Percentiles rank a stretch among this genome's conserved stretches.
phyloP scores from a whole-genome alignment of 2,329 filamentous ascomycete species.

The Zarea fungicola region DNA sequence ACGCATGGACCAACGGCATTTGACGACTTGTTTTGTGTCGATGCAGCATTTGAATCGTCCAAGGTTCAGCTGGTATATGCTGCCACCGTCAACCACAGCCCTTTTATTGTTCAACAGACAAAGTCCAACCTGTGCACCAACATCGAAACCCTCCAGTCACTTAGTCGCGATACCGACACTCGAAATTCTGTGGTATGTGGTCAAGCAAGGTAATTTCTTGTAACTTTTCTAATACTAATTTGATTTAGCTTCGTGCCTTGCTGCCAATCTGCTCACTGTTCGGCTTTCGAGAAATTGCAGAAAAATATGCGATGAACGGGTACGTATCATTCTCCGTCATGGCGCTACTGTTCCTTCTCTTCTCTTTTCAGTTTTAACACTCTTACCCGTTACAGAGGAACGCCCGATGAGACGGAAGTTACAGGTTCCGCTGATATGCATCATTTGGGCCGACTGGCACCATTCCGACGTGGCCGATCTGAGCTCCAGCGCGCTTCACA shows the following conservation, averaged over 20 bases:
- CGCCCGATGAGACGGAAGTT: slow-evolving; percentile 15
- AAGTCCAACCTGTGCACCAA: slow-evolving; percentile 20
- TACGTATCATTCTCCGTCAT: no score
- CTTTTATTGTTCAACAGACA: slow-evolving; percentile 16
- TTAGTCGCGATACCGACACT: slow-evolving; percentile 16
- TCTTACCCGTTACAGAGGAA: no score
- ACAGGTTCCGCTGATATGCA: slow-evolving; percentile 18
- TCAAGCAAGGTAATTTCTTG: no score
- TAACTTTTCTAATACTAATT: no score
- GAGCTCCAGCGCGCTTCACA: slow-evolving; percentile 16
- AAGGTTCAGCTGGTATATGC: slow-evolving; percentile 24
- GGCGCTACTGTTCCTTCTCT: no score
- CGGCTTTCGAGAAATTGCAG: slow-evolving; percentile 19
- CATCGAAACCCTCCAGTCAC: slow-evolving; percentile 16
- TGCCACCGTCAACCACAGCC: slow-evolving; percentile 18
- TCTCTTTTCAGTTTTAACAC: no score
- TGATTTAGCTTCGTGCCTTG: slow-evolving; percentile 16
- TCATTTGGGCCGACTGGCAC: slow-evolving; percentile 17
- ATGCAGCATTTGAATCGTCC: slow-evolving; percentile 21
- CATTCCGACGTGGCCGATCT: slow-evolving; percentile 17
- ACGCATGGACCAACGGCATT: slow-evolving; percentile 15
- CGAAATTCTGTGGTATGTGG: slow-evolving; percentile 18
- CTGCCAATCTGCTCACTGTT: slow-evolving; percentile 19
- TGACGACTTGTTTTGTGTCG: slow-evolving; percentile 20
- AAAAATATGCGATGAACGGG: slow-evolving; percentile 16